Conservation (phyloP, 495 filamentous ascomycete genomes). For the Aspergillus nanangensis region DNA sequence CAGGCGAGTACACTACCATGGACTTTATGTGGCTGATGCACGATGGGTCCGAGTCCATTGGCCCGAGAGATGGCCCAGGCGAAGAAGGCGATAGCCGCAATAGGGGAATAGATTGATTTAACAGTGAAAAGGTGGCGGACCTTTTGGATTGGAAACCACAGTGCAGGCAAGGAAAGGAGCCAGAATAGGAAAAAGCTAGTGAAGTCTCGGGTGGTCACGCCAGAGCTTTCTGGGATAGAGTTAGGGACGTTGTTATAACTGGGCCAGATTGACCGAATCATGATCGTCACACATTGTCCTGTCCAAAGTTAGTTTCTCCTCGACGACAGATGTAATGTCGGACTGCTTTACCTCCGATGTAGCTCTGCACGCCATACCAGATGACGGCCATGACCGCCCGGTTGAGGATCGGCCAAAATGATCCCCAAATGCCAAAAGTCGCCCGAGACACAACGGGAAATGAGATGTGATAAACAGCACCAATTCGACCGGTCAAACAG, state of each 20-base stretch:
- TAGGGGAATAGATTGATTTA: conserved; percentile 81
- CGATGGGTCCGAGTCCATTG: conserved; percentile 79
- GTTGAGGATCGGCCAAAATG: conserved; percentile 88
- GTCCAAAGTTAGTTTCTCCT: neutral
- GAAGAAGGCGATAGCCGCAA: conserved; percentile 81
- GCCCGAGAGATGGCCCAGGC: conserved; percentile 86
- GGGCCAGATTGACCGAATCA: conserved; percentile 81
- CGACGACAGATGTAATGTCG: neutral
- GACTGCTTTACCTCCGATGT: conserved; percentile 62
- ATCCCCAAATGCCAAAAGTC: conserved; percentile 84
- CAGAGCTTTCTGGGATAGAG: conserved; percentile 56
- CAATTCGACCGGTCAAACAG: conserved; percentile 75
- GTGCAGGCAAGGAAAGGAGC: conserved; percentile 72
- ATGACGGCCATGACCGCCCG: conserved; percentile 78
- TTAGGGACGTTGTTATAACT: conserved; percentile 63
- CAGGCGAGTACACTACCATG: conserved; percentile 71
- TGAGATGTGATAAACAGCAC: conserved; percentile 84
- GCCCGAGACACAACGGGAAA: conserved; percentile 76
- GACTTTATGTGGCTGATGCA: conserved; percentile 61
- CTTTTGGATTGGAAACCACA: conserved; percentile 65
- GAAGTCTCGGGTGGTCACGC: conserved; percentile 72
- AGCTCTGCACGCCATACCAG: conserved; percentile 78
- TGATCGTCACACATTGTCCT: conserved; percentile 72
- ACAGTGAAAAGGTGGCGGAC: conserved; percentile 84
- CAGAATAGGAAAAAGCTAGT: conserved; percentile 83